These are phyloP conservation scores for Neurospora sp. DNA, from an alignment of 495 filamentous ascomycete species.

Conservation along the genomic window DNA sequence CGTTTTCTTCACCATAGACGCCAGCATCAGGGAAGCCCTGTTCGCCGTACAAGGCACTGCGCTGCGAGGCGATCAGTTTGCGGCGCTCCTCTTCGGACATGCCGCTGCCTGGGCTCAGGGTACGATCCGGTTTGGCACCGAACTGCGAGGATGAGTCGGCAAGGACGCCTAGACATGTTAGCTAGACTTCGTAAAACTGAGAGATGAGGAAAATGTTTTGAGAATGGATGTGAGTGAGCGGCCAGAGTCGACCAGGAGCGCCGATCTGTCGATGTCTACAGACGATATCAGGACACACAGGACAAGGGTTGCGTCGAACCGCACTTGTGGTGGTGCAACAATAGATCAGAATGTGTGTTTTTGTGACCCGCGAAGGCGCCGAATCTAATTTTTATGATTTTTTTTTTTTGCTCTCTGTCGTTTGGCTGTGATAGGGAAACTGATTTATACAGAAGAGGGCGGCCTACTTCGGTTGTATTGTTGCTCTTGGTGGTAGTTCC, in stretches of 20 bases:
- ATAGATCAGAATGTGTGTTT: constrained; percentile 9
- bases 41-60: constrained; percentile 82
- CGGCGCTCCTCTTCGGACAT: constrained; percentile 95
- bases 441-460: constrained; percentile 50
- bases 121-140: constrained; percentile 73
- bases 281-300: constrained; percentile 24
- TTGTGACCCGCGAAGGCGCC: constrained; percentile 14
- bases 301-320: constrained; percentile 29
- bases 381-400: constrained; percentile 24
- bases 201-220: neutral
- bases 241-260: neutral
- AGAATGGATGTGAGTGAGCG: neutral
- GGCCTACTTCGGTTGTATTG: constrained; percentile 97
- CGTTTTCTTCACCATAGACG: constrained; percentile 53
- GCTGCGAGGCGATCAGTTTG: constrained; percentile 90
- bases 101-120: constrained; percentile 66
- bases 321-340: constrained; percentile 32
- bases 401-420: constrained; percentile 23
- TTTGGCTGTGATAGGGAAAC: constrained; percentile 44
- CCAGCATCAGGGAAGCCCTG: constrained; percentile 49
- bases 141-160: constrained; percentile 58
- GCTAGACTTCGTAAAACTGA: constrained; percentile 15
- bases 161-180: constrained; percentile 58
- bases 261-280: constrained; percentile 17
- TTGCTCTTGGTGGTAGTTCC: constrained; percentile 99